Evolutionary conservation across 495 filamentous ascomycete species (phyloP), one percentile per base, ranked within the genome.

Genomic region (Clavariopsis aquatica): DNA sequence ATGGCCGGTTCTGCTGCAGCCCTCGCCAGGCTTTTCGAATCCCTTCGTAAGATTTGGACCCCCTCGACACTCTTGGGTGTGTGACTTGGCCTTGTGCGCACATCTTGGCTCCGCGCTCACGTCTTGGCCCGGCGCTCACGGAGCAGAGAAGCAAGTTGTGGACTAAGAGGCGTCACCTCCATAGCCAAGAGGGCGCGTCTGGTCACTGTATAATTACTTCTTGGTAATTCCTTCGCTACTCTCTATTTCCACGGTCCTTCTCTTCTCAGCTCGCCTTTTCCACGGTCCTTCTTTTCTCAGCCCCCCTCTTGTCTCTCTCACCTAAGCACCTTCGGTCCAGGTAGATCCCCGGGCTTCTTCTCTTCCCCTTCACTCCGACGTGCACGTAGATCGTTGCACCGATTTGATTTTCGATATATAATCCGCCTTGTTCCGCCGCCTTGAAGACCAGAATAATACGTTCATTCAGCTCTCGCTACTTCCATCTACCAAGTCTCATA

Each of bases 1-100:
- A 24, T n/a, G 31, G 43, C 36, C 36, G 12, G 38, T n/a, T 19
- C 17, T 8, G 19, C 24, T 13, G 8, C 49, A 41, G 9, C 13
- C 2, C 5, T 59, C 56, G 22, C 27, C 56, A 47, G 56, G 1
- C 22, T 12, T 31, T 20, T 4, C 23, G 19, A n/a, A 29, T 49
- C 56, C 52, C 60, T 63, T 47, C 26, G 52, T 57, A 55, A 23
- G 20, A 49, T 49, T 24, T 49, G 47, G 47, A 24, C 20, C 20
- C 20, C 20, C 43, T 23, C 43, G 43, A 23, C 19, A 17, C 19
- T 57, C 54, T 65, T 54, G 54, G 34, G 1, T 46, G 62, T 65
- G n/a, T 65, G 62, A 65, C 62, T 65, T 65, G 62, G 62, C 62
- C 17, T 2, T 10, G 24, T 38, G 22, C 17, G 36, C 20, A 5